phyloP scores from a whole-genome alignment of 169 alveolate genomes.

The Cryptosporidium ubiquitum region DNA sequence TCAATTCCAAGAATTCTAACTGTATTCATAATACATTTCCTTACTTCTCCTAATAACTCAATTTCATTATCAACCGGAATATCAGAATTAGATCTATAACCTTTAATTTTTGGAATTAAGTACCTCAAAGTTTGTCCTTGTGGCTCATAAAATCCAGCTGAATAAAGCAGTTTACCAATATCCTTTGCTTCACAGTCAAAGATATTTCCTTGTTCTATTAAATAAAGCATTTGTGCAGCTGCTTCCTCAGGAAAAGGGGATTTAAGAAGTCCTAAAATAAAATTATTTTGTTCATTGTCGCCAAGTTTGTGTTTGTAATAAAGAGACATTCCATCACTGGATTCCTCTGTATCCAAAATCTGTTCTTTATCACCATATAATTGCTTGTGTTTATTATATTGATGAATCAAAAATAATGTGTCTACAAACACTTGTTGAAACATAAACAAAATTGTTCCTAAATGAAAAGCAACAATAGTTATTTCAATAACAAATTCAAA shows the following conservation, averaged over 20 bases:
- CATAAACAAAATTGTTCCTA: not conserved
- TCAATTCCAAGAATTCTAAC: slow-evolving; percentile 56
- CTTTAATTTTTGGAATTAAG: slow-evolving; percentile 58
- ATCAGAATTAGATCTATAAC: slow-evolving; percentile 56
- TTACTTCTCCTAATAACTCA: slow-evolving; percentile 61
- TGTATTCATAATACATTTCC: slow-evolving; percentile 40
- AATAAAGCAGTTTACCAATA: slow-evolving; percentile 18
- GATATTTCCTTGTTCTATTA: slow-evolving; percentile 60
- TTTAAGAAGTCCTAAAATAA: slow-evolving; percentile 31
- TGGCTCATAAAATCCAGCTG: slow-evolving; percentile 72
- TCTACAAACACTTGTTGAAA: slow-evolving; percentile 36
- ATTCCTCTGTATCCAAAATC: slow-evolving; percentile 39
- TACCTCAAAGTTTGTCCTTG: slow-evolving; percentile 67
- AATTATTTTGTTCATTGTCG: slow-evolving; percentile 41
- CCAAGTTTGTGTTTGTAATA: slow-evolving; percentile 67
- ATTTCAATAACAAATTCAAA: not conserved
- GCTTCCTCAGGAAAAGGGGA: slow-evolving; percentile 74
- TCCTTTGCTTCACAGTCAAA: slow-evolving; percentile 70
- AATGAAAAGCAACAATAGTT: not conserved
- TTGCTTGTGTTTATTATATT: slow-evolving; percentile 49
- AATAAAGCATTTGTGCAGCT: slow-evolving; percentile 71
- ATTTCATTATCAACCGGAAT: slow-evolving; percentile 47
- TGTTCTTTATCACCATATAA: slow-evolving; percentile 53
- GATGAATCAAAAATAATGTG: slow-evolving; percentile 19
- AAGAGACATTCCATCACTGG: slow-evolving; percentile 52